Base-by-base conservation (phyloP, 2,329 filamentous ascomycete species). In the Pseudogymnoascus sp. region DNA sequence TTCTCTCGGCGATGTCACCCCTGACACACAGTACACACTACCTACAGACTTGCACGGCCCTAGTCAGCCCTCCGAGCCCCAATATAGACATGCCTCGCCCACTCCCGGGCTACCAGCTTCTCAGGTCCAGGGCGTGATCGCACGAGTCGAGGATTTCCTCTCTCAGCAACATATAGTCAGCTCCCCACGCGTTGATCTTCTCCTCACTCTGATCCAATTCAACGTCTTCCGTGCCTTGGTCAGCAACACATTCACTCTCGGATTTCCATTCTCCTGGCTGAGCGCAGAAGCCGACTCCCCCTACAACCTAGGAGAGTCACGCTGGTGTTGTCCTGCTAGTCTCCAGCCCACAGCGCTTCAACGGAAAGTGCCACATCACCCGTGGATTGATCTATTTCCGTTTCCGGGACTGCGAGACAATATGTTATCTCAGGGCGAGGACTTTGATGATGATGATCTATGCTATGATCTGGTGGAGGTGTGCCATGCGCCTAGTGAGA, bases 321-420 rank as follows among this genome's bases (percentile, higher is more conserved):
- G 34, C 34, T 37, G 34, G 34, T 37, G 34, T 3, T 56, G 67
- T 2, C 66, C 65, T 2, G 56, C 58, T 9, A 13, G 57, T 4
- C 68, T 75, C 0, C 69, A 67, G 10, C 75, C 75, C 1, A 78
- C 75, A 0, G 60, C 58, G 6, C 19, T 76, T 3, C 76, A 78
- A 59, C 63, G 64, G 18, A 65, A 65, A 0, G 65, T 70, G 0
- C 65, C 68, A 5, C 75, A 78, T 59, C 76, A 78, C 63, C 75
- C 76, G 0, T 71, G 71, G 64, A 64, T 73, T 7, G 72, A 74
- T 41, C 59, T 72, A 1, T 70, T 74, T 26, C 73, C 72, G 0
- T 69, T 71, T 18, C 72, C 75, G 0, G 64, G 65, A 5, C 64
- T 74, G 35, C 70, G 75, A 18, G 74, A 78, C 62, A 76, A 76